Evolutionary conservation across 2,329 filamentous ascomycete species (phyloP).

Genomic region (Calycina herbarum): DNA sequence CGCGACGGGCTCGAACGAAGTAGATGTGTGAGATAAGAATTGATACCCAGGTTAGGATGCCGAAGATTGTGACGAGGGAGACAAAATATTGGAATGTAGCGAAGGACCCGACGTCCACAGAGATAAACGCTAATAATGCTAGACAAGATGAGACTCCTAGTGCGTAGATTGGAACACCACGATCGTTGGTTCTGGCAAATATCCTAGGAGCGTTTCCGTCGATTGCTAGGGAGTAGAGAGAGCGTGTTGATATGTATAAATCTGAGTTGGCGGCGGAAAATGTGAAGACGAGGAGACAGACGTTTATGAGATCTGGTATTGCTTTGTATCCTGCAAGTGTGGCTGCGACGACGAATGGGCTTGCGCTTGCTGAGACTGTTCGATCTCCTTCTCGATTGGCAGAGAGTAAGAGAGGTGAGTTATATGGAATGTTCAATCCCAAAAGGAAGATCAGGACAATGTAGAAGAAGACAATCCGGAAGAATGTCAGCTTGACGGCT

Average conservation of each 20-base stretch:
- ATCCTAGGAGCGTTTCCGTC: constrained; percentile 64
- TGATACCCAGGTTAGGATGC: constrained; percentile 37
- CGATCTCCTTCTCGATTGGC: constrained; percentile 45
- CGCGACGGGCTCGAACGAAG: constrained; percentile 63
- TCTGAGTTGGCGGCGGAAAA: constrained; percentile 61
- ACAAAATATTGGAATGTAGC: constrained; percentile 71
- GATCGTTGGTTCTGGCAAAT: constrained; percentile 57
- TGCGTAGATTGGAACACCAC: constrained; percentile 51
- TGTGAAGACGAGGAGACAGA: constrained; percentile 66
- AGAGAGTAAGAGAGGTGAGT: constrained; percentile 56
- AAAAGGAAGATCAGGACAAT: constrained; percentile 60
- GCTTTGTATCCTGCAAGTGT: constrained; percentile 62
- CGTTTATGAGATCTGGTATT: constrained; percentile 69
- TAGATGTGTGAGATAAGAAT: constrained; percentile 65
- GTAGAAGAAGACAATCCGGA: constrained; percentile 63
- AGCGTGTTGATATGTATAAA: constrained; percentile 66
- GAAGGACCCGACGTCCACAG: constrained; percentile 56
- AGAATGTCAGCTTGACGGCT: constrained; percentile 60
- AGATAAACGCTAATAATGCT: constrained; percentile 67
- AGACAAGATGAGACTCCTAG: constrained; percentile 50
- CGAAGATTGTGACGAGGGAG: constrained; percentile 55
- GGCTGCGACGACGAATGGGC: constrained; percentile 58
- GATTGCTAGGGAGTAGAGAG: constrained; percentile 67
- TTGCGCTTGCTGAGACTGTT: constrained; percentile 47
- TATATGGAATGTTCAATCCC: constrained; percentile 62